These are phyloP conservation scores for Hansenula anomala DNA, from an alignment of 1,139 yeast genomes.

Conservation along the genomic window DNA sequence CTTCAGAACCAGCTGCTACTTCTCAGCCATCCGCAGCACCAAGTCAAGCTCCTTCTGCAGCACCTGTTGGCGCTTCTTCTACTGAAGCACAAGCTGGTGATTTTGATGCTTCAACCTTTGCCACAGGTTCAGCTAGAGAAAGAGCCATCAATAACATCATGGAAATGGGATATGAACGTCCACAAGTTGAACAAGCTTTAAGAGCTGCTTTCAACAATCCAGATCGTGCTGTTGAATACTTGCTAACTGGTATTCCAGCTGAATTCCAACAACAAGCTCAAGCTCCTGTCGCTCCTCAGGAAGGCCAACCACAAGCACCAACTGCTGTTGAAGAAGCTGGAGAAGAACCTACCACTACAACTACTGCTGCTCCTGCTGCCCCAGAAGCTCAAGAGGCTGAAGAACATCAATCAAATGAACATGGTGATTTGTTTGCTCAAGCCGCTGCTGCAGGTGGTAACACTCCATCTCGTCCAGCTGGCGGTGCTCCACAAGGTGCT, in stretches of 20 bases:
- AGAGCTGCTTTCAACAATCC: constrained; percentile 97
- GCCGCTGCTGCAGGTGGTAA: constrained; percentile 22
- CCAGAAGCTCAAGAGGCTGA: constrained; percentile 29
- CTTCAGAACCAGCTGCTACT: constrained; percentile 12
- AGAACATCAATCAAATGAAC: constrained; percentile 9
- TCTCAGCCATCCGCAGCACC: constrained; percentile 12
- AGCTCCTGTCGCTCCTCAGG: constrained; percentile 11
- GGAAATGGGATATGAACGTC: constrained; percentile 95
- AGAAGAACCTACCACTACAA: constrained; percentile 38
- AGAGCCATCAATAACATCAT: constrained; percentile 65
- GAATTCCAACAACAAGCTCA: constrained; percentile 14
- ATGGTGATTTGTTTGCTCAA: constrained; percentile 21
- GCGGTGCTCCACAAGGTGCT: constrained; percentile 6
- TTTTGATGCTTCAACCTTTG: constrained; percentile 25
- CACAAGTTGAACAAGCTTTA: constrained; percentile 84
- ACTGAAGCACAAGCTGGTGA: constrained; percentile 22
- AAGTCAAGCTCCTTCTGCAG: constrained; percentile 20
- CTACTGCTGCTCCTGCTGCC: constrained; percentile 23
- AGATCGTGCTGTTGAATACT: constrained; percentile 94
- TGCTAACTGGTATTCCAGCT: constrained; percentile 88
- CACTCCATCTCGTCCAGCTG: constrained; percentile 12
- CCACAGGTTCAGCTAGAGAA: constrained; percentile 27
- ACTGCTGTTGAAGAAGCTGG: constrained; percentile 58
- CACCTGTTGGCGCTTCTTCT: constrained; percentile 8
- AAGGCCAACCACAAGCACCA: constrained; percentile 21